These are phyloP conservation scores for Trametes polyzona DNA, from an alignment of 1,284 basidiomycete species.

Conservation along the genomic window DNA sequence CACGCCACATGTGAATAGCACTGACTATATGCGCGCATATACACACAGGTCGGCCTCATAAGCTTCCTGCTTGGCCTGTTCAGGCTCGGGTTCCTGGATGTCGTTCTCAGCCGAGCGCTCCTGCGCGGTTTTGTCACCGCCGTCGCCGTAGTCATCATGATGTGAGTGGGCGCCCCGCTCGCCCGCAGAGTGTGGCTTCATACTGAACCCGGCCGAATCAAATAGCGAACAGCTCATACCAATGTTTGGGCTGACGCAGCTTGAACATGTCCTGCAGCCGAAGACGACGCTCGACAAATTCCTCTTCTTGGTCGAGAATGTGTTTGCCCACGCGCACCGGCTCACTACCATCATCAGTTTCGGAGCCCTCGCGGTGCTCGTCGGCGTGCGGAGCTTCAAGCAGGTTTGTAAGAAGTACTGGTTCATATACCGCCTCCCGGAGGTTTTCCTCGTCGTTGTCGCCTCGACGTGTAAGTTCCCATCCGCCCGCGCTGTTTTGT, in stretches of 20 bases:
- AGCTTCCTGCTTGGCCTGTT: slow-evolving; percentile 88
- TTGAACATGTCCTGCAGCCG: slow-evolving; percentile 60
- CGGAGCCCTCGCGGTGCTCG: slow-evolving; percentile 63
- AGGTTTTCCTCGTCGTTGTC: slow-evolving; percentile 81
- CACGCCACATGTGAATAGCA: too few species aligned
- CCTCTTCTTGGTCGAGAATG: slow-evolving; percentile 73
- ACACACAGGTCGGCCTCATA: slow-evolving; percentile 77
- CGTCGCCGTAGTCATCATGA: slow-evolving; percentile 74
- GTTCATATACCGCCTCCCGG: slow-evolving; percentile 82
- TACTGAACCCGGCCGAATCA: slow-evolving; percentile 7
- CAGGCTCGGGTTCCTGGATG: slow-evolving; percentile 92
- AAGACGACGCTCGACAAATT: slow-evolving; percentile 77
- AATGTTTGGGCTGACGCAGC: slow-evolving; percentile 73
- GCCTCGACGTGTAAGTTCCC: slow-evolving; percentile 70
- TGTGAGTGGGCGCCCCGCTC: slow-evolving; percentile 47
- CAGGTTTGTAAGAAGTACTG: slow-evolving; percentile 54
- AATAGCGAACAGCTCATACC: slow-evolving; percentile 78
- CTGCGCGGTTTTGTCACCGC: slow-evolving; percentile 89
- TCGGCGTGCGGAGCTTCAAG: slow-evolving; percentile 63
- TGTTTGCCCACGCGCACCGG: slow-evolving; percentile 58
- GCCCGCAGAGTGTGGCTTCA: background rate
- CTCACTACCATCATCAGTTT: slow-evolving; percentile 79
- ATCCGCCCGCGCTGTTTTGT: background rate
- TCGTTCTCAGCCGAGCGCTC: slow-evolving; percentile 88
- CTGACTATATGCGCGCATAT: background rate